Evolutionary conservation across 2,329 filamentous ascomycete species (phyloP).

Genomic region (Rutstroemia sp.): DNA sequence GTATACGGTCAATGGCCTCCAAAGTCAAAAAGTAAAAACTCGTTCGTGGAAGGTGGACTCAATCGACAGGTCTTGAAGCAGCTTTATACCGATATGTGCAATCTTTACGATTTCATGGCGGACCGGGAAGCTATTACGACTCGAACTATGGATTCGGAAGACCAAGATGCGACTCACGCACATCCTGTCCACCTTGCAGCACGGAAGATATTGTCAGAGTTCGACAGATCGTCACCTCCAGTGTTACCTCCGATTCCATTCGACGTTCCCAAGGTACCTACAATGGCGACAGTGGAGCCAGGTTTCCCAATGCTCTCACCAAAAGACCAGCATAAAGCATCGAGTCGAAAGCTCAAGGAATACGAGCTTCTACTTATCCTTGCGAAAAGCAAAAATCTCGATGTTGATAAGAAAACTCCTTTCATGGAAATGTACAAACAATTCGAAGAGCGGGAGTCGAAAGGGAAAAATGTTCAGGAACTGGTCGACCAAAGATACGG

Average conservation of each 20-base stretch:
- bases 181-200: slow-evolving; percentile 49
- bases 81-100: slow-evolving; percentile 78
- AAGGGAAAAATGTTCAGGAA: slow-evolving; percentile 57
- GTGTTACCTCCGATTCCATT: slow-evolving; percentile 89
- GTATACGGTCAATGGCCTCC: slow-evolving; percentile 78
- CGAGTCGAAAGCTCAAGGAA: slow-evolving; percentile 65
- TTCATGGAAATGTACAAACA: slow-evolving; percentile 65
- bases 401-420: slow-evolving; percentile 52
- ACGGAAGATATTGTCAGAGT: slow-evolving; percentile 75
- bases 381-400: slow-evolving; percentile 74
- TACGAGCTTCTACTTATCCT: slow-evolving; percentile 71
- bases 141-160: slow-evolving; percentile 55
- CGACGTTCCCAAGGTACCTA: slow-evolving; percentile 73
- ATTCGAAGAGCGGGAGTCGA: slow-evolving; percentile 63
- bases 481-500: slow-evolving; percentile 65
- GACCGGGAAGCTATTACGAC: slow-evolving; percentile 74
- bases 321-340: slow-evolving; percentile 69
- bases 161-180: slow-evolving; percentile 42
- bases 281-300: slow-evolving; percentile 55
- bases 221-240: slow-evolving; percentile 80
- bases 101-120: slow-evolving; percentile 81
- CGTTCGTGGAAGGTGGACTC: slow-evolving; percentile 76
- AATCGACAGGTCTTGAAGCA: slow-evolving; percentile 77
- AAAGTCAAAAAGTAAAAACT: slow-evolving; percentile 83
- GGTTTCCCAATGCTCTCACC: slow-evolving; percentile 56